Conservation (phyloP, 2,329 filamentous ascomycete species). For the Hyphodiscus sp. region DNA sequence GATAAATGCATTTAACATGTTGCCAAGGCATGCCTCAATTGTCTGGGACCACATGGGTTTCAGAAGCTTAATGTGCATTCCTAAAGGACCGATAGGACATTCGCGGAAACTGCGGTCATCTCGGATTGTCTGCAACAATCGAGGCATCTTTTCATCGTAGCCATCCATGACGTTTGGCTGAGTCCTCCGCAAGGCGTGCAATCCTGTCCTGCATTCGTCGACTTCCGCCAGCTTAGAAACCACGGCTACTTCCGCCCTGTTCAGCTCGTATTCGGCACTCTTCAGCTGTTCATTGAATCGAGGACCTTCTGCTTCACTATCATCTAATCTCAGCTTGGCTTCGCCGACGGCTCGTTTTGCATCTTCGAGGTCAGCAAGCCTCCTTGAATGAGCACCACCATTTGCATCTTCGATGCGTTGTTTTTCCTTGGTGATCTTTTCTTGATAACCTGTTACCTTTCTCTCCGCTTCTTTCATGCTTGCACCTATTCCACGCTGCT, state of each 20-base stretch:
- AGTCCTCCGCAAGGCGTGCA: conserved; percentile 48
- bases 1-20: conserved; percentile 67
- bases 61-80: conserved; percentile 66
- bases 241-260: conserved; percentile 30
- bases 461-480: conserved; percentile 48
- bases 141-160: conserved; percentile 56
- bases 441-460: conserved; percentile 39
- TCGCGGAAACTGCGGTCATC: conserved; percentile 61
- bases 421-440: conserved; percentile 49
- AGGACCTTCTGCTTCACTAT: conserved; percentile 35
- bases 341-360: conserved; percentile 45
- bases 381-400: conserved; percentile 61
- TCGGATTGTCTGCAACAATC: conserved; percentile 62
- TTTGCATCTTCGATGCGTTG: conserved; percentile 59
- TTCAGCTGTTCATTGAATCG: conserved; percentile 29
- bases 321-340: conserved; percentile 36
- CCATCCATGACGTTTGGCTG: conserved; percentile 54
- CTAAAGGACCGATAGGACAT: conserved; percentile 78
- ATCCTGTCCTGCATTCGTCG: conserved; percentile 41
- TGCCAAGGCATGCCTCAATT: conserved; percentile 71
- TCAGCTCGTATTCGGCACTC: conserved; percentile 28
- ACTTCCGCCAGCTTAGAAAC: conserved; percentile 48
- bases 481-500: conserved; percentile 60
- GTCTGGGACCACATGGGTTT: conserved; percentile 79
- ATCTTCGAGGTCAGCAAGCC: conserved; percentile 51